Conservation (phyloP, 2,329 filamentous ascomycete genomes). For the Calycina herbarum region DNA sequence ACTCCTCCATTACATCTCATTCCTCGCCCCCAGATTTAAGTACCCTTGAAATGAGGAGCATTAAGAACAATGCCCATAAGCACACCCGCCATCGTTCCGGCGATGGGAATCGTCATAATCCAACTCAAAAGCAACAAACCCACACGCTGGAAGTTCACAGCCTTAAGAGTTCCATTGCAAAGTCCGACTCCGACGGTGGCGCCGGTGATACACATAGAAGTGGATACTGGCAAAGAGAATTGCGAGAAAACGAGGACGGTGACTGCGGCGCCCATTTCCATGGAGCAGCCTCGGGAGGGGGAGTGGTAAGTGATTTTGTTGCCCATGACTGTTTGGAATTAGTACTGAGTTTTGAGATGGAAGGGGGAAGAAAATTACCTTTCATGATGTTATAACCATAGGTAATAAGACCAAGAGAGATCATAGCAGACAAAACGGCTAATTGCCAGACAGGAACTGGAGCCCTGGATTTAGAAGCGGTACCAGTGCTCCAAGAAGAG, state of each 20-base stretch:
- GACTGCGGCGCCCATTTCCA: constrained; percentile 79
- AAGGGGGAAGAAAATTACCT: constrained; percentile 46
- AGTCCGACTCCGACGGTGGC: constrained; percentile 77
- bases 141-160: constrained; percentile 76
- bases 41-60: constrained; percentile 43
- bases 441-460: constrained; percentile 75
- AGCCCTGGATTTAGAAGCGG: constrained; percentile 60
- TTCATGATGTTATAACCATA: constrained; percentile 88
- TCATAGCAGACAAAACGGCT: constrained; percentile 62
- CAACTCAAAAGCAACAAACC: constrained; percentile 66
- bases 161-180: constrained; percentile 70
- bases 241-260: constrained; percentile 76
- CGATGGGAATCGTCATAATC: constrained; percentile 58
- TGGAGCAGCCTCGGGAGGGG: constrained; percentile 60
- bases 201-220: constrained; percentile 77
- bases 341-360: too few species aligned
- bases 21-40: too few species aligned
- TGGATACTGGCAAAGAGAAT: constrained; percentile 73
- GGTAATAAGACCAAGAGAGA: constrained; percentile 68
- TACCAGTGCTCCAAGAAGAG: constrained; percentile 64
- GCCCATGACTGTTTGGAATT: constrained; percentile 61
- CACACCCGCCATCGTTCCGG: constrained; percentile 37
- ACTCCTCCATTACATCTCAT: too few species aligned
- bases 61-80: constrained; percentile 54
- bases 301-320: constrained; percentile 77